These are phyloP conservation scores for Gnomoniopsis smithogilvyi DNA, from an alignment of 2,329 filamentous ascomycete genomes.

Conservation along the genomic window DNA sequence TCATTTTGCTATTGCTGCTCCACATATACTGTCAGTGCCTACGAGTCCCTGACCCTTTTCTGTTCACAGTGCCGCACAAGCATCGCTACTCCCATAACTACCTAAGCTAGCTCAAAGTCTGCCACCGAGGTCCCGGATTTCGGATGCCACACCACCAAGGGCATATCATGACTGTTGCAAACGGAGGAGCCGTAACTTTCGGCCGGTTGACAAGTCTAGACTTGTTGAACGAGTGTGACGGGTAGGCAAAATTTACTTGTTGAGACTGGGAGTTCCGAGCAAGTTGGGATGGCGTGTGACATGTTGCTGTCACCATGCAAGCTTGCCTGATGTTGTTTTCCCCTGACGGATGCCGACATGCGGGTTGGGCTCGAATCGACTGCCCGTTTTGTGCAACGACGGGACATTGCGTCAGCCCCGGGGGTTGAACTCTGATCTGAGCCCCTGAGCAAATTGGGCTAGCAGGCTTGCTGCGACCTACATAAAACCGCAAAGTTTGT, in stretches of 20 bases:
- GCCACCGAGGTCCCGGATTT: background rate
- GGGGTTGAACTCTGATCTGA: background rate
- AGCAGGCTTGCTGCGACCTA: background rate
- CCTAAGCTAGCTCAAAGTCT: background rate
- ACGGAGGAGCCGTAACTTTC: slow-evolving; percentile 12
- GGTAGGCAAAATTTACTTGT: slow-evolving; percentile 20
- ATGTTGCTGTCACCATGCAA: background rate
- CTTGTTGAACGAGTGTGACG: slow-evolving; percentile 22
- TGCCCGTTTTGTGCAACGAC: slow-evolving; percentile 18
- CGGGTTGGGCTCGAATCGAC: background rate
- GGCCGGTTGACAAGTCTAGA: slow-evolving; percentile 21
- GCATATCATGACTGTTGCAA: background rate
- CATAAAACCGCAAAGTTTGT: background rate
- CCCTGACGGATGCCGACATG: background rate
- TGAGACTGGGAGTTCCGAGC: background rate
- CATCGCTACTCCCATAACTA: background rate
- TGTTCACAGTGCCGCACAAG: background rate
- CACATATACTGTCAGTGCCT: background rate
- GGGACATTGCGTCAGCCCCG: background rate
- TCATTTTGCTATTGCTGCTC: background rate
- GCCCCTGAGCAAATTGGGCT: background rate
- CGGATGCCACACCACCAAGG: background rate
- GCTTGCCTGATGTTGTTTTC: slow-evolving; percentile 1
- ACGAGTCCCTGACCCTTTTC: background rate
- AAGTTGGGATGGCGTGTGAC: background rate